Evolutionary conservation across 495 filamentous ascomycete species (phyloP).

Genomic region (Penicillium subrubescens): DNA sequence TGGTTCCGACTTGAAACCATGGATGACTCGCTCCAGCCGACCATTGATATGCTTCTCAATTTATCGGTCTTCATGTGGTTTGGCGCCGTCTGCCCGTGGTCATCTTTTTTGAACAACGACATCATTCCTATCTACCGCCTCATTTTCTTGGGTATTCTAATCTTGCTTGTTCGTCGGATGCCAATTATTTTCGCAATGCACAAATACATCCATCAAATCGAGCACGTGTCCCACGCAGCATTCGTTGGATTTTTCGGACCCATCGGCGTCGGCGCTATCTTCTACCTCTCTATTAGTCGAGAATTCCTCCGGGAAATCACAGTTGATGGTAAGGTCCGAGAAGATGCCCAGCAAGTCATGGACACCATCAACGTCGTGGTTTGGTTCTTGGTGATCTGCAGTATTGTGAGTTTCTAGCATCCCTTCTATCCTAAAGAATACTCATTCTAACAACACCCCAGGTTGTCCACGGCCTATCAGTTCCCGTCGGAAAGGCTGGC

Average conservation of each 20-base stretch:
- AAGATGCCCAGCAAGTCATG: constrained; percentile 63
- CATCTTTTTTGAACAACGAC: constrained; percentile 62
- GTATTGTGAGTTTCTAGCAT: constrained; percentile 66
- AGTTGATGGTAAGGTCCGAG: constrained; percentile 60
- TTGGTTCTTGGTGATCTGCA: constrained; percentile 86
- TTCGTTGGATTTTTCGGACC: constrained; percentile 95
- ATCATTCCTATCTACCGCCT: constrained; percentile 78
- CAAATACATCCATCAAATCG: constrained; percentile 78
- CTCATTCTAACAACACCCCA: constrained; percentile 27
- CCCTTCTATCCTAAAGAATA: background rate
- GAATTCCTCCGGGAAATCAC: constrained; percentile 62
- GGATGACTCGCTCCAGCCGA: constrained; percentile 88
- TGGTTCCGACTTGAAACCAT: constrained; percentile 89
- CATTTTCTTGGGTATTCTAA: constrained; percentile 75
- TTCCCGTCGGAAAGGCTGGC: constrained; percentile 81
- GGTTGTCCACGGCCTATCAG: constrained; percentile 85
- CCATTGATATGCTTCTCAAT: constrained; percentile 87
- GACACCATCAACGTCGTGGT: constrained; percentile 72
- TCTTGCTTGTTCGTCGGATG: constrained; percentile 76
- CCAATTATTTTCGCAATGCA: constrained; percentile 76
- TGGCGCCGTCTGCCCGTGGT: constrained; percentile 86
- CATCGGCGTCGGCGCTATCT: constrained; percentile 90
- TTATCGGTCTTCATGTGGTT: constrained; percentile 90
- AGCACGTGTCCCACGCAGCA: constrained; percentile 68
- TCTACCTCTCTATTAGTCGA: constrained; percentile 79